These are phyloP conservation scores for Pascua sp. DNA, from an alignment of 1,284 basidiomycete genomes.

Conservation along the genomic window DNA sequence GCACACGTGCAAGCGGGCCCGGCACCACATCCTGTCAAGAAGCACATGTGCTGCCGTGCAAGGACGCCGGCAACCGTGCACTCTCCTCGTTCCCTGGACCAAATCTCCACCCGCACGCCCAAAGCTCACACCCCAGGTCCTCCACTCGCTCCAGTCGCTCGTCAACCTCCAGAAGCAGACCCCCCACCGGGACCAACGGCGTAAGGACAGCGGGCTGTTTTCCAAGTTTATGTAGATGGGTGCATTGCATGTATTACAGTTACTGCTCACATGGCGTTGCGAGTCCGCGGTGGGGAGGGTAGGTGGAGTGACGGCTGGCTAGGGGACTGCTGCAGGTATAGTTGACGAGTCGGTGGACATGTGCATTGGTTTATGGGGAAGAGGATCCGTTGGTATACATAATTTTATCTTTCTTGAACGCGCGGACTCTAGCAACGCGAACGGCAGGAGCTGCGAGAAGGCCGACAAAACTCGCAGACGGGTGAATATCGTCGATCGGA, in stretches of 20 bases:
- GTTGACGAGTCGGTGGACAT: no score
- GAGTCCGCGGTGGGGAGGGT: not conserved
- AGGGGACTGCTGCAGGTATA: not conserved
- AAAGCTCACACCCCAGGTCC: constrained; percentile 59
- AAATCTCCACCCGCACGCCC: no score
- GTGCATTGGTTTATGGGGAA: no score
- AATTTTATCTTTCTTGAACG: no score
- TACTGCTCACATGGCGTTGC: not conserved
- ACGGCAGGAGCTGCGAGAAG: no score
- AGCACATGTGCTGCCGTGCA: not conserved
- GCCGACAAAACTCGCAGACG: no score
- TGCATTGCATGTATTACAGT: not conserved
- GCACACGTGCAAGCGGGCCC: not conserved
- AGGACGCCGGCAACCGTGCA: not conserved
- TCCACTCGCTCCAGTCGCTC: constrained; percentile 82
- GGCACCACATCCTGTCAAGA: no score
- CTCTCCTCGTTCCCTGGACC: not conserved
- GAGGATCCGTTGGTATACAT: not conserved
- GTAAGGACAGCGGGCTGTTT: constrained; percentile 40
- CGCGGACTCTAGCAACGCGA: no score
- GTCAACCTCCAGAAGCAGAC: constrained; percentile 73
- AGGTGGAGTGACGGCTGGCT: no score
- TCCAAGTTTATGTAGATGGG: constrained; percentile 41
- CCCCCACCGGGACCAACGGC: constrained; percentile 54
- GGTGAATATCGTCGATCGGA: no score